phyloP scores from a whole-genome alignment of 352 stramenopile genomes.

The Phytophthora sansomeana region DNA sequence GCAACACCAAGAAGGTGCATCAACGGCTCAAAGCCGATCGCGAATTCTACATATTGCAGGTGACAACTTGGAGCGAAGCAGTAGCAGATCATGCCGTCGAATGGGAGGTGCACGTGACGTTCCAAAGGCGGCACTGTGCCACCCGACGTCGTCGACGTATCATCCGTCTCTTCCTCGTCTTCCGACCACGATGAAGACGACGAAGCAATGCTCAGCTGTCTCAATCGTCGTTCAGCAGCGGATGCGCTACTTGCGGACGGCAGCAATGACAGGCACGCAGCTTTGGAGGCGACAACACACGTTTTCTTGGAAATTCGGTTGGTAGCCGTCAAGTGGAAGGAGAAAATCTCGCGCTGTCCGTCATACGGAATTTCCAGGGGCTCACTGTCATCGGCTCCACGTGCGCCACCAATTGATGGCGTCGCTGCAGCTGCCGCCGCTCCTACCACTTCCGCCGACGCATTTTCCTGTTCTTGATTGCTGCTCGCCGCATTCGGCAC shows the following conservation, averaged over 20 bases:
- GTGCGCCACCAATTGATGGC: conserved; percentile 27
- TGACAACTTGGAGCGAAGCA: conserved; percentile 61
- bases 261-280: conserved; percentile 56
- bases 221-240: conserved; percentile 17
- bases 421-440: conserved; percentile 17
- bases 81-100: conserved; percentile 88
- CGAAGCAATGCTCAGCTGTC: conserved; percentile 29
- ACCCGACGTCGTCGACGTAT: conserved; percentile 1
- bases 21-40: conserved; percentile 87
- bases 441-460: conserved; percentile 18
- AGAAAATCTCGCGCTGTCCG: conserved; percentile 61
- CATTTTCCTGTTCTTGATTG: conserved; percentile 26
- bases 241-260: conserved; percentile 10
- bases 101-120: conserved; percentile 77
- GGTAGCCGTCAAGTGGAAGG: conserved; percentile 73
- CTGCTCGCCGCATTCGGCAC: neutral
- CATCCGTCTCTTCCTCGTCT: conserved; percentile 29
- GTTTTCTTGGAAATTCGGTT: conserved; percentile 79
- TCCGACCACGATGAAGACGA: conserved; percentile 23
- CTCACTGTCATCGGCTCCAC: conserved; percentile 62
- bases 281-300: conserved; percentile 65
- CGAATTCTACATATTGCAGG: conserved; percentile 89
- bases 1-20: conserved; percentile 76
- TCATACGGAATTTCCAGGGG: conserved; percentile 73
- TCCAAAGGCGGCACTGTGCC: conserved; percentile 37